Evolutionary conservation across 192 early-diverging fungal species (phyloP).

Genomic region (Coemansia sp.): DNA sequence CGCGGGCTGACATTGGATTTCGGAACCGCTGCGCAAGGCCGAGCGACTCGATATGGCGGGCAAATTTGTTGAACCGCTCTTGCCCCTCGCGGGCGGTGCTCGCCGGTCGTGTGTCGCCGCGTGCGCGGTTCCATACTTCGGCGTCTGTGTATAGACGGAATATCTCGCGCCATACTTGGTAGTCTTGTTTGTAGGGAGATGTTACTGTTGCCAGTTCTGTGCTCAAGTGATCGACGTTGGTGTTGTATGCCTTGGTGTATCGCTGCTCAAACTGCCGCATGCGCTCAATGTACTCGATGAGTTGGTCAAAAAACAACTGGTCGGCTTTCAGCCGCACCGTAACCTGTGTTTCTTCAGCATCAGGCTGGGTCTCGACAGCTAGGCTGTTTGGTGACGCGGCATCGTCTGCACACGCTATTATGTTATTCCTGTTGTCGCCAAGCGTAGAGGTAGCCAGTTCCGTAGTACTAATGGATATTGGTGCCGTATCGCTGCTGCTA

Average conservation of each 20-base stretch:
- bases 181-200: slow-evolving; percentile 74
- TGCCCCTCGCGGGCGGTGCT: slow-evolving; percentile 62
- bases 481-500: not conserved
- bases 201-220: slow-evolving; percentile 58
- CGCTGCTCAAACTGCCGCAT: slow-evolving; percentile 58
- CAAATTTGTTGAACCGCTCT: slow-evolving; percentile 59
- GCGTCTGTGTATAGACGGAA: slow-evolving; percentile 69
- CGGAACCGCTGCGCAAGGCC: slow-evolving; percentile 26
- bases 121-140: slow-evolving; percentile 65
- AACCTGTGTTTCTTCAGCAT: slow-evolving; percentile 39
- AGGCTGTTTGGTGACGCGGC: slow-evolving; percentile 7
- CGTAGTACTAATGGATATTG: not conserved
- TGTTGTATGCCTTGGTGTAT: slow-evolving; percentile 56
- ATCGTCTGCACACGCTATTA: not conserved
- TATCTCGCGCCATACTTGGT: slow-evolving; percentile 68
- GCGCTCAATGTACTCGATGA: slow-evolving; percentile 60
- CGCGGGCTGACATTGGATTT: slow-evolving; percentile 40
- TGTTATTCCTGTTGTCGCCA: not conserved
- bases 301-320: slow-evolving; percentile 60
- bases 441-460: not conserved
- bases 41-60: slow-evolving; percentile 45
- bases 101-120: slow-evolving; percentile 59
- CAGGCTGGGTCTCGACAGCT: slow-evolving; percentile 13
- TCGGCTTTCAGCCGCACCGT: slow-evolving; percentile 53
- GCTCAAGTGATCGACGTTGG: slow-evolving; percentile 58